A percentile compares a stretch with the other conserved stretches of the same genome.
Evolutionary conservation across 116 monocot species (phyloP).

Genomic region (Papilionanthe hybrid): DNA sequence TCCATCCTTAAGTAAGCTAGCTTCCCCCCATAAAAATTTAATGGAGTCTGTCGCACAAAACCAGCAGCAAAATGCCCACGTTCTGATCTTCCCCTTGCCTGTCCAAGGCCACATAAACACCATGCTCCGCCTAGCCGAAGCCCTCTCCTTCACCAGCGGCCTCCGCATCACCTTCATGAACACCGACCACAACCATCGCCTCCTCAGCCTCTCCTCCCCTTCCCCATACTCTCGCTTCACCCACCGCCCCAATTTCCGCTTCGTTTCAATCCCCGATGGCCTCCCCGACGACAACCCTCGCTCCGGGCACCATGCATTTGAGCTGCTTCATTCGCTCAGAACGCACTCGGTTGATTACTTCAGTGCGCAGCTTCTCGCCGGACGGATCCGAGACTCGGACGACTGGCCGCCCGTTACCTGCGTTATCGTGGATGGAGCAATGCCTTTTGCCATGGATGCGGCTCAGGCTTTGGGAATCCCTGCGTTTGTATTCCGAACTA

Average conservation of each 20-base stretch:
- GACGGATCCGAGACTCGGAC: background rate
- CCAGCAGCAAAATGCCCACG: constrained; percentile 5
- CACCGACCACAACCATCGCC: constrained; percentile 26
- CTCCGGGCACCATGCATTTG: background rate
- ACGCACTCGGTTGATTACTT: background rate
- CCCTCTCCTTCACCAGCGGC: constrained; percentile 22
- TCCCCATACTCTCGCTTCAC: too few species aligned
- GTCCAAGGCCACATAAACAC: constrained; percentile 32
- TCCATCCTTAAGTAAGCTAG: background rate
- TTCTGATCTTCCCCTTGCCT: constrained; percentile 30
- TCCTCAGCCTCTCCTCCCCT: constrained; percentile 6
- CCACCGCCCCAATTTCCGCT: constrained; percentile 19
- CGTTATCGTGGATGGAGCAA: constrained; percentile 29
- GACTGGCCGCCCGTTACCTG: constrained; percentile 35
- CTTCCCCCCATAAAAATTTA: background rate
- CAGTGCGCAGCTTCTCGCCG: constrained; percentile 7
- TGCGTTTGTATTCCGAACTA: constrained; percentile 28
- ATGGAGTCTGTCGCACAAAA: background rate
- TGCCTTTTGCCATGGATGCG: constrained; percentile 14
- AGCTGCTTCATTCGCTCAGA: constrained; percentile 13
- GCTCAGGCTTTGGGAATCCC: constrained; percentile 33
- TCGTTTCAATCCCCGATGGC: constrained; percentile 35
- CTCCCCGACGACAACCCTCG: constrained; percentile 28
- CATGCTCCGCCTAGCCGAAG: constrained; percentile 26
- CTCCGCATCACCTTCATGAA: constrained; percentile 36